phyloP scores from a whole-genome alignment of 352 stramenopile species.

The Pythium phragmitis region DNA sequence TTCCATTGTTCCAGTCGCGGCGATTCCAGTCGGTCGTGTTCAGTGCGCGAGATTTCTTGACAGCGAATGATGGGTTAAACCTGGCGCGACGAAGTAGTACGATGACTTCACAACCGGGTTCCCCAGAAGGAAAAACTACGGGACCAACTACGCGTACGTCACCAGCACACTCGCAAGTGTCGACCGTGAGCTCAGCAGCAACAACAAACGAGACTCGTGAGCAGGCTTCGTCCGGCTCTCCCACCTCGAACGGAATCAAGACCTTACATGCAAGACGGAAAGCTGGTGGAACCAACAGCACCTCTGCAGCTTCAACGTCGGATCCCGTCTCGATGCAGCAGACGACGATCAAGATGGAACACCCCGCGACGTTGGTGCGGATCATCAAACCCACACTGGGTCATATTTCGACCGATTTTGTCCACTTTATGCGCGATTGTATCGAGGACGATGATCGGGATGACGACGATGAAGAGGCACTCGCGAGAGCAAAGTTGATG shows the following conservation, averaged over 20 bases:
- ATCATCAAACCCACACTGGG: slow-evolving; percentile 22
- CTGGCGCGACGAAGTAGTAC: slow-evolving; percentile 34
- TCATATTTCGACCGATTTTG: slow-evolving; percentile 17
- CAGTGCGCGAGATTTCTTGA: slow-evolving; percentile 42
- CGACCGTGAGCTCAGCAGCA: background rate
- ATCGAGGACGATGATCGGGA: slow-evolving; percentile 32
- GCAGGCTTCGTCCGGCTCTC: background rate
- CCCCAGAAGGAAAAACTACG: background rate
- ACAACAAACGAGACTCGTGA: background rate
- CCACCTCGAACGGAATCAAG: background rate
- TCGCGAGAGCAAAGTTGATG: slow-evolving; percentile 42
- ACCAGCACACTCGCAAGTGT: background rate
- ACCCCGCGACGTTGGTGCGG: background rate
- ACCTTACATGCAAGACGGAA: slow-evolving; percentile 3
- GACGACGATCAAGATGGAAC: slow-evolving; percentile 18
- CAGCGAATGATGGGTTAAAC: slow-evolving; percentile 36
- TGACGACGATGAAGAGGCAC: slow-evolving; percentile 41
- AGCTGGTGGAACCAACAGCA: background rate
- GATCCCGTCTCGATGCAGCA: background rate
- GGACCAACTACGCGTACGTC: background rate
- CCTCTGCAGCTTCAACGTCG: background rate
- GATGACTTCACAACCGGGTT: background rate
- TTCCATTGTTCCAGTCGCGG: slow-evolving; percentile 35
- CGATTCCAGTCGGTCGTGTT: slow-evolving; percentile 44
- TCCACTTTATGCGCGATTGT: slow-evolving; percentile 25